A percentile compares a stretch with the other conserved stretches of the same genome.
phyloP scores from a whole-genome alignment of 768 basidiomycete genomes.

The Agaricus subrufescens region DNA sequence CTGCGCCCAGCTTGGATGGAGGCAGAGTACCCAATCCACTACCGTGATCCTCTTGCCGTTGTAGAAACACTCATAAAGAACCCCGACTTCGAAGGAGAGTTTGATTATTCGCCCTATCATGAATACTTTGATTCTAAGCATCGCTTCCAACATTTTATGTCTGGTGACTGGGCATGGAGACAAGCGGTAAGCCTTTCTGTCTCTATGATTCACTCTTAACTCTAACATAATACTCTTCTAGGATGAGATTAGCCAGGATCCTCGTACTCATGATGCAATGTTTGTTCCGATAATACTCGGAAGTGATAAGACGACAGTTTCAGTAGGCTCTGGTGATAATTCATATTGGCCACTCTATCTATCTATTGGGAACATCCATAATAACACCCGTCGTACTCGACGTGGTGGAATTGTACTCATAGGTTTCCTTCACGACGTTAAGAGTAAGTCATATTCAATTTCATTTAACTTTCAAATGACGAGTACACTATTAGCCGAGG shows the following conservation, averaged over 20 bases:
- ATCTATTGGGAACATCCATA: constrained; percentile 25
- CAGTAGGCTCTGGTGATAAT: constrained; percentile 26
- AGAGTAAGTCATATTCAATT: too few relatives aligned
- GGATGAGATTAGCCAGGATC: too few relatives aligned
- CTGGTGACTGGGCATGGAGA: constrained; percentile 30
- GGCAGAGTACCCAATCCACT: not conserved
- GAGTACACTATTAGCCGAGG: too few relatives aligned
- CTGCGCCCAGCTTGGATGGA: too few relatives aligned
- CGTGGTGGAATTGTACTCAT: too few relatives aligned
- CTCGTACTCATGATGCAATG: too few relatives aligned
- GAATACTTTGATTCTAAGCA: constrained; percentile 14
- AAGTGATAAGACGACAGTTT: constrained; percentile 10
- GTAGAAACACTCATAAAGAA: constrained; percentile 25
- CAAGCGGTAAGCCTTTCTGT: constrained; percentile 15
- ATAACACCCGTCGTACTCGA: constrained; percentile 5
- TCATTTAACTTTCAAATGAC: too few relatives aligned
- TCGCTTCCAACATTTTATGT: constrained; percentile 32
- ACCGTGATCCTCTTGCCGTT: constrained; percentile 19
- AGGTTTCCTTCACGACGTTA: too few relatives aligned
- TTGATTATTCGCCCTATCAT: constrained; percentile 26
- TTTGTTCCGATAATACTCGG: constrained; percentile 22
- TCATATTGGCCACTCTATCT: constrained; percentile 27
- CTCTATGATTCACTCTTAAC: too few relatives aligned
- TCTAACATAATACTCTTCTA: too few relatives aligned
- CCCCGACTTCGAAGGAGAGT: constrained; percentile 25